Evolutionary conservation across 495 filamentous ascomycete species (phyloP), one percentile per base, ranked within the genome.

Genomic region (Amniculicola lignicola): DNA sequence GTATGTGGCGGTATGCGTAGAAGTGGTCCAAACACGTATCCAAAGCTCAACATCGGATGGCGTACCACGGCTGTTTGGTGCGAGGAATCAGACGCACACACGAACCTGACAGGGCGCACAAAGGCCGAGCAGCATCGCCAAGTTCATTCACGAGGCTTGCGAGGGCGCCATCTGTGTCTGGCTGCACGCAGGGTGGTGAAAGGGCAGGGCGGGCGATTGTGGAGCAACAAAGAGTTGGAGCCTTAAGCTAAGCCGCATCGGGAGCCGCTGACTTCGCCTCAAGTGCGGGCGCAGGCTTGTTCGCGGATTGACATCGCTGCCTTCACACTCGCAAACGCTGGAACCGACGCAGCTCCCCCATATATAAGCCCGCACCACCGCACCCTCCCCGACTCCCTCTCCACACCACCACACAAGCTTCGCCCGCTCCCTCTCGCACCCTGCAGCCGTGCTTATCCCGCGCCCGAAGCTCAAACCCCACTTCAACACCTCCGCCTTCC

Each of bases 171-270:
- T n/a, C n/a, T n/a, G n/a, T n/a, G n/a, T n/a, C n/a, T n/a, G n/a
- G n/a, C n/a, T n/a, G n/a, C n/a, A n/a, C n/a, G n/a, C n/a, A n/a
- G n/a, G n/a, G n/a, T n/a, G n/a, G n/a, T n/a, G n/a, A n/a, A n/a
- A n/a, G n/a, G n/a, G n/a, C n/a, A n/a, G n/a, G n/a, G n/a, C n/a
- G n/a, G n/a, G n/a, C n/a, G n/a, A n/a, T n/a, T n/a, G 36, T n/a
- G 16, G 24, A 27, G 40, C 3, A 12, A 24, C 37, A 46, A 44
- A 46, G 48, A 27, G 23, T 48, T 35, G 56, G 28, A 46, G 48
- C 56, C 56, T 59, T 27, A 27, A 19, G 28, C 56, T 59, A 22
- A 21, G 7, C 39, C 29, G 3, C n/a, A 15, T 52, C n/a, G 46
- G 54, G 35, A 22, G 37, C 37, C 45, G 36, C 2, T n/a, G 54